These are phyloP conservation scores for Emmonsiellopsis sp. DNA, from an alignment of 2,329 filamentous ascomycete genomes.

Conservation along the genomic window DNA sequence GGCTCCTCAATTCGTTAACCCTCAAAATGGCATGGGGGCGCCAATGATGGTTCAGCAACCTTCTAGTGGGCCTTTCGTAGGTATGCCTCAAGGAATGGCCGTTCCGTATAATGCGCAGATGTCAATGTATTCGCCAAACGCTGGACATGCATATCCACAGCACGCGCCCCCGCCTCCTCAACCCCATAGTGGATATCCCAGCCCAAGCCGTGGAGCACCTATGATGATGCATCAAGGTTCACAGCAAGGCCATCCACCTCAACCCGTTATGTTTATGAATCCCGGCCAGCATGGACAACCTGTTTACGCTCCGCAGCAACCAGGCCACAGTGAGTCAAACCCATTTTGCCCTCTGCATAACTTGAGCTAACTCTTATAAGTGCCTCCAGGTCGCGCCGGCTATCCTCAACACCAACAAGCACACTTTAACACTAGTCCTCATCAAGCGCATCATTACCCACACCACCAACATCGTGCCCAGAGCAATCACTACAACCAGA, in stretches of 20 bases:
- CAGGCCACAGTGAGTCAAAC: slow-evolving; percentile 59
- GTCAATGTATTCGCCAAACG: slow-evolving; percentile 69
- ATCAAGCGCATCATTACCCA: slow-evolving; percentile 54
- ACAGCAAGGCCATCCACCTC: slow-evolving; percentile 69
- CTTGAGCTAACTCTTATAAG: slow-evolving; percentile 28
- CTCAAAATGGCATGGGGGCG: slow-evolving; percentile 61
- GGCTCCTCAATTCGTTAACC: slow-evolving; percentile 61
- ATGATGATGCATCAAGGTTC: slow-evolving; percentile 96
- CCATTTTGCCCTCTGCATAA: slow-evolving; percentile 20
- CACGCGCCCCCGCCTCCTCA: slow-evolving; percentile 39
- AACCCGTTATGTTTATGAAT: slow-evolving; percentile 65
- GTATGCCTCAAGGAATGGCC: slow-evolving; percentile 60
- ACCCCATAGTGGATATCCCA: slow-evolving; percentile 69
- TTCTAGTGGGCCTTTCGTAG: slow-evolving; percentile 60
- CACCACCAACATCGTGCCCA: slow-evolving; percentile 47
- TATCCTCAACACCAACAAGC: slow-evolving; percentile 52
- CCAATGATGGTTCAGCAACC: slow-evolving; percentile 77
- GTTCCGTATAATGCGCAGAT: slow-evolving; percentile 60
- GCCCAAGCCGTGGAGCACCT: slow-evolving; percentile 71
- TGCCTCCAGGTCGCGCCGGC: slow-evolving; percentile 49
- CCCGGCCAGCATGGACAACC: slow-evolving; percentile 67
- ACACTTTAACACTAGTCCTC: slow-evolving; percentile 57
- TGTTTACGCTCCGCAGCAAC: slow-evolving; percentile 60
- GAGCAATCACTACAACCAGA: slow-evolving; percentile 47
- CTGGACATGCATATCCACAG: slow-evolving; percentile 58